Evolutionary conservation across 495 filamentous ascomycete genomes (phyloP), one percentile per base, ranked within the genome.

Genomic region (Aspergillus cristatus): DNA sequence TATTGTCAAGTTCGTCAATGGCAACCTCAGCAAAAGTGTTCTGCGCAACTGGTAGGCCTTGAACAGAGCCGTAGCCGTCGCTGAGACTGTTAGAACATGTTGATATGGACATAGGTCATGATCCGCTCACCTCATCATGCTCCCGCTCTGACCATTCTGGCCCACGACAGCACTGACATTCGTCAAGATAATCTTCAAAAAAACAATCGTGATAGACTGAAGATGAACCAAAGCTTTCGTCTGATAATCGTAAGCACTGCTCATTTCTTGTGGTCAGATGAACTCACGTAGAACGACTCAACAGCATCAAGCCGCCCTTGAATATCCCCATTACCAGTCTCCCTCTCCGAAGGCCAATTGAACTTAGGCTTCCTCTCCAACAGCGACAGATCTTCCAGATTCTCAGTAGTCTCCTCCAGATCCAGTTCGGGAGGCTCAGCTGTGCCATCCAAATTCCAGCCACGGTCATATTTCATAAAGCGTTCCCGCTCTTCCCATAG

Each of bases 201-300:
- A 71, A 6, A 97, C 89, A 40, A 97, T 89, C 2, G 94, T 82
- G n/a, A 96, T 63, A 4, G 89, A 95, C 51, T 97, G 91, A 3
- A 98, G 67, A 56, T 94, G 76, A 1, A 88, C 82, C 18, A 98
- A 59, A 12, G 81, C 78, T 32, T 81, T 65, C 52, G 70, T 63
- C 86, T 96, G 47, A 15, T 18, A 14, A 34, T 31, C 42, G 22
- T 65, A 28, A 63, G 54, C 26, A 33, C 28, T 3, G 7, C 12
- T 28, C 28, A 25, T 38, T 33, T 41, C 24, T 35, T 28, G 14
- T 20, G 13, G 14, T 20, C 20, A 29, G 18, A 32, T 18, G 12
- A 30, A 71, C 85, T 67, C 58, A 94, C 87, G 54, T 95, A 98
- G 50, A 90, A 93, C 13, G 66, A 56, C 42, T 94, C 85, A 11